Percentiles rank a stretch among this genome's conserved stretches.
Conservation (phyloP, 306 rosid genomes). For the Hylodesmum podocarpum region DNA sequence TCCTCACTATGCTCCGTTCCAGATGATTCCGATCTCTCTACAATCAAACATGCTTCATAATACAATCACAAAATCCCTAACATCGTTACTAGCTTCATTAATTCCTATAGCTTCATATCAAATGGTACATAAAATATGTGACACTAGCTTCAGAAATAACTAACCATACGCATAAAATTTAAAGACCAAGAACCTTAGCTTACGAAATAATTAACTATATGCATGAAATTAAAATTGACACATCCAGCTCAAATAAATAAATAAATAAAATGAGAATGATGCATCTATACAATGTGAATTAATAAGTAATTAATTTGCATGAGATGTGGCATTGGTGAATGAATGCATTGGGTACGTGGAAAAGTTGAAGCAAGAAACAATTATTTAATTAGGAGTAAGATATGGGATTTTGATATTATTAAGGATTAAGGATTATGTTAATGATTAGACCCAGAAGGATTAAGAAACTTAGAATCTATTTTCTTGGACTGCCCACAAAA, state of each 20-base stretch:
- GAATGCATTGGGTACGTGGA: constrained; percentile 33
- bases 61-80: constrained; percentile 9
- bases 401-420: constrained; percentile 21
- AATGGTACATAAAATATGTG: background rate
- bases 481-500: constrained; percentile 62
- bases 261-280: background rate
- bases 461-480: constrained; percentile 40
- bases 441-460: constrained; percentile 51
- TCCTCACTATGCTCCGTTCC: constrained; percentile 43
- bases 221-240: constrained; percentile 8
- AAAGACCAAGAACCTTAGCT: background rate
- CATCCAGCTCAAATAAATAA: background rate
- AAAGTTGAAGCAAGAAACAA: background rate
- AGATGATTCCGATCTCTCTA: constrained; percentile 48
- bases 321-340: constrained; percentile 29
- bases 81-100: background rate
- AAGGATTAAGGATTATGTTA: constrained; percentile 42
- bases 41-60: background rate
- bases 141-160: background rate
- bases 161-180: background rate
- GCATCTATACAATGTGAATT: background rate
- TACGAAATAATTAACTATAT: background rate
- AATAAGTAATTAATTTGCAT: constrained; percentile 46
- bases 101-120: background rate
- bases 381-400: constrained; percentile 16